Evolutionary conservation across 108 stramenopile genomes (phyloP).

Genomic region (Pseudonitzschia multistriata): DNA sequence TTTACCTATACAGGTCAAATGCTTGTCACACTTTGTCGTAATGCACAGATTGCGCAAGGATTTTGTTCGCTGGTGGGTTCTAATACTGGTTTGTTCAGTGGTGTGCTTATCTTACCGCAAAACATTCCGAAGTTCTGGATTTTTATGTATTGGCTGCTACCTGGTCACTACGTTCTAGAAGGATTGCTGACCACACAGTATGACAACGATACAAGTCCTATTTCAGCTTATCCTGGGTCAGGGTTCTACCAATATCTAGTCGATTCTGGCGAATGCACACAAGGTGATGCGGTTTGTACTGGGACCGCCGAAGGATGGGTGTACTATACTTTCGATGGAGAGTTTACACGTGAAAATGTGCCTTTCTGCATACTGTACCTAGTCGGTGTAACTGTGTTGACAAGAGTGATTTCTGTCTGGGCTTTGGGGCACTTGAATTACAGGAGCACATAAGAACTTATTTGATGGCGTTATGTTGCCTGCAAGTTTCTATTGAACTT

Average conservation of each 20-base stretch:
- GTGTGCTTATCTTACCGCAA: conserved; percentile 60
- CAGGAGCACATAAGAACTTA: conserved; percentile 8
- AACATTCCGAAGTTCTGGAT: conserved; percentile 50
- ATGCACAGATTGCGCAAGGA: conserved; percentile 54
- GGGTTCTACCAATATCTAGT: conserved; percentile 43
- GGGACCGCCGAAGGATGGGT: conserved; percentile 75
- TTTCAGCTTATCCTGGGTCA: conserved; percentile 44
- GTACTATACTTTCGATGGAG: conserved; percentile 47
- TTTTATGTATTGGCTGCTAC: conserved; percentile 20
- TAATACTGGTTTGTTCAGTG: conserved; percentile 54
- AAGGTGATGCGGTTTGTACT: conserved; percentile 5
- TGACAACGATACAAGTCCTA: conserved; percentile 49
- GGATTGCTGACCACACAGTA: conserved; percentile 61
- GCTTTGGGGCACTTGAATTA: conserved; percentile 55
- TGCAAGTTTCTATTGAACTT: background rate
- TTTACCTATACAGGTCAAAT: conserved; percentile 46
- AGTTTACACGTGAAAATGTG: conserved; percentile 47
- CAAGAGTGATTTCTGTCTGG: conserved; percentile 40
- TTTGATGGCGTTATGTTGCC: background rate
- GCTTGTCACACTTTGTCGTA: conserved; percentile 51
- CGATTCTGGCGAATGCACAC: conserved; percentile 5
- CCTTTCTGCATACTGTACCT: conserved; percentile 50
- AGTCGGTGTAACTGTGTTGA: conserved; percentile 36
- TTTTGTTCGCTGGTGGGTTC: conserved; percentile 48
- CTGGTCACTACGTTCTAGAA: conserved; percentile 58